Evolutionary conservation across 1,139 yeast genomes (phyloP).

Genomic region (Protomyces inundatus): DNA sequence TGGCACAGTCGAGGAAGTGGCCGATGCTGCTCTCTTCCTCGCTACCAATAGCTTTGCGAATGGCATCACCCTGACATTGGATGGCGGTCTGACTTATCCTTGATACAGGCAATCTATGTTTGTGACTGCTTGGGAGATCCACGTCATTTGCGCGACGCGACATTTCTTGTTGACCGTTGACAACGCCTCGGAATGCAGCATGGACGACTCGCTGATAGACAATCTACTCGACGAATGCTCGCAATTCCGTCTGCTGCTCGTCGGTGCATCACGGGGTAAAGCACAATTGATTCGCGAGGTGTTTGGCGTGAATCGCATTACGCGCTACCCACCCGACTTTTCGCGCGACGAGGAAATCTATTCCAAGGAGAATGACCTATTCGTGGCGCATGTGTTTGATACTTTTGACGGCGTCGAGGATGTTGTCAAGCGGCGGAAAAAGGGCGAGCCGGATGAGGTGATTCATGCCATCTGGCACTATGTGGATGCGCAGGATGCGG

Average conservation of each 20-base stretch:
- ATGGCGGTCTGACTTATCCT: constrained; percentile 37
- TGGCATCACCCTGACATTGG: constrained; percentile 38
- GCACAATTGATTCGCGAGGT: constrained; percentile 21
- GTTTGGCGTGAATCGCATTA: constrained; percentile 22
- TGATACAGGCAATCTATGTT: not conserved
- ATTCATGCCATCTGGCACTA: constrained; percentile 23
- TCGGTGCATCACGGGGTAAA: constrained; percentile 23
- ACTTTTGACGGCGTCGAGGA: constrained; percentile 9
- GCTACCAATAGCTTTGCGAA: constrained; percentile 36
- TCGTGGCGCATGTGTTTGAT: constrained; percentile 22
- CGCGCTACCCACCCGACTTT: constrained; percentile 19
- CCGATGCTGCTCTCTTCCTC: constrained; percentile 39
- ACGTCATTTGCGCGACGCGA: not conserved
- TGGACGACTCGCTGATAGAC: constrained; percentile 7
- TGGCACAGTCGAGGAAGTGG: constrained; percentile 37
- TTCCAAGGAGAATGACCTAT: constrained; percentile 18
- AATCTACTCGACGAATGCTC: constrained; percentile 21
- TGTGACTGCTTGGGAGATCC: not conserved
- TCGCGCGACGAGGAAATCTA: constrained; percentile 22
- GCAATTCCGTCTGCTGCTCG: constrained; percentile 12
- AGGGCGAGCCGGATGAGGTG: constrained; percentile 18
- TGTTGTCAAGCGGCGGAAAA: constrained; percentile 2
- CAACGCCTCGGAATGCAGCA: not conserved
- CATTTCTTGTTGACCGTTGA: not conserved
- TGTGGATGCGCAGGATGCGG: constrained; percentile 14